Percentiles rank a stretch among this genome's conserved stretches.
Evolutionary conservation across 352 stramenopile genomes (phyloP).

Genomic region (Elongisporangium senticosum): DNA sequence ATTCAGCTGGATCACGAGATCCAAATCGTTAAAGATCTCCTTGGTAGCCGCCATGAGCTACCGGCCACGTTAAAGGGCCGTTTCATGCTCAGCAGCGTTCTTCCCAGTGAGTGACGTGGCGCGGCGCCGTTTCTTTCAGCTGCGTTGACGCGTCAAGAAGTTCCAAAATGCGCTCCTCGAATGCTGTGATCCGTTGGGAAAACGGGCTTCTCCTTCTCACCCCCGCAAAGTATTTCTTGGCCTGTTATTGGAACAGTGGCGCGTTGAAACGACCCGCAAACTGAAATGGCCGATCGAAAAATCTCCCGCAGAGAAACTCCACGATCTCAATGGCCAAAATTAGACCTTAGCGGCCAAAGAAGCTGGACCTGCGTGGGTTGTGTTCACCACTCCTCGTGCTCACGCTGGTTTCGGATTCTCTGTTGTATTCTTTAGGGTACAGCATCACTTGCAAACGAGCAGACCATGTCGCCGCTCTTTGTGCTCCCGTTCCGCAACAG

Average conservation of each 20-base stretch:
- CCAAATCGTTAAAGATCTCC: slow-evolving; percentile 72
- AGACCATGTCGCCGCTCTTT: slow-evolving; percentile 15
- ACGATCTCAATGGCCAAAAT: not conserved
- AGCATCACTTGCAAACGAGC: not conserved
- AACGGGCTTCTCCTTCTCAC: not conserved
- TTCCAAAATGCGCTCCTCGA: not conserved
- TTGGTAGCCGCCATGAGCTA: slow-evolving; percentile 24
- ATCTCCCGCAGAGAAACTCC: too few relatives aligned
- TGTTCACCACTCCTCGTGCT: not conserved
- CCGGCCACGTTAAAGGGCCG: not conserved
- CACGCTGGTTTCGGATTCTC: not conserved
- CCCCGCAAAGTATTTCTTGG: too few relatives aligned
- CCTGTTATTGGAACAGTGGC: not conserved
- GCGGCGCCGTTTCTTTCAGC: not conserved
- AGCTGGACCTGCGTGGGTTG: not conserved
- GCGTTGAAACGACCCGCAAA: not conserved
- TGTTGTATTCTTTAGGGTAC: not conserved
- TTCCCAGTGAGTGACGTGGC: not conserved
- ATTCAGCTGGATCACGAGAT: slow-evolving; percentile 62
- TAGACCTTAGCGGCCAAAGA: not conserved
- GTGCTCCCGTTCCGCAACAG: slow-evolving; percentile 14
- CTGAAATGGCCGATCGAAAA: too few relatives aligned
- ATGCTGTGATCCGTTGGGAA: not conserved
- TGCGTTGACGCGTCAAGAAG: not conserved
- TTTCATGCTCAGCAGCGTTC: not conserved